Evolutionary conservation across 2,329 filamentous ascomycete genomes (phyloP).

Genomic region (Cordyceps tenuipes): DNA sequence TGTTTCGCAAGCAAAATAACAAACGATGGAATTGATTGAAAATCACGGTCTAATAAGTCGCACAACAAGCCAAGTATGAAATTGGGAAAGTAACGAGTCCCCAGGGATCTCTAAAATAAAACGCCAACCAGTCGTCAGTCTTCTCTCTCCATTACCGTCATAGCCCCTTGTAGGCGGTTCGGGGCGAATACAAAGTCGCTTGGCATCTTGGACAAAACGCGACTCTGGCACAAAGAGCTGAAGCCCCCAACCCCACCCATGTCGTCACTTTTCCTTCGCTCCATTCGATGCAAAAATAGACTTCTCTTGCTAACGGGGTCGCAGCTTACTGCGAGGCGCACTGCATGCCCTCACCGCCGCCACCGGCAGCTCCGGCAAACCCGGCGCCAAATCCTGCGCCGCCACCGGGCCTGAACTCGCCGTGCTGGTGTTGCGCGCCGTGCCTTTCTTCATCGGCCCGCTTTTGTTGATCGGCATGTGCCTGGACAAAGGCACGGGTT

Average conservation of each 20-base stretch:
- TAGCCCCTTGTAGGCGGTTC: not conserved
- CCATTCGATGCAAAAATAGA: not conserved
- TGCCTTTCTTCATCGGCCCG: not conserved
- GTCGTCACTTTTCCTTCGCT: not conserved
- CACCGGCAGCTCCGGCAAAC: slow-evolving; percentile 35
- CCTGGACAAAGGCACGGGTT: slow-evolving; percentile 34
- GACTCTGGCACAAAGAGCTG: not conserved
- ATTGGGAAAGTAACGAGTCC: not conserved
- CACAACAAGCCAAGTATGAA: not conserved
- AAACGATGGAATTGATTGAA: not conserved
- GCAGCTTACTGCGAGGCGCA: slow-evolving; percentile 72
- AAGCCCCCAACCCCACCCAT: not conserved
- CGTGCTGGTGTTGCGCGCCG: not conserved
- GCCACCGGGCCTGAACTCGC: slow-evolving; percentile 44
- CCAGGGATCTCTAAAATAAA: slow-evolving; percentile 10
- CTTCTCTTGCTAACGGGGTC: not conserved
- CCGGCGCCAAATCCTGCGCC: slow-evolving; percentile 46
- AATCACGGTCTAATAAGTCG: slow-evolving; percentile 1
- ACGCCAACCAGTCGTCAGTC: slow-evolving; percentile 8
- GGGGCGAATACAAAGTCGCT: not conserved
- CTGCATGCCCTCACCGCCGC: slow-evolving; percentile 70
- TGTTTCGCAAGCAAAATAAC: not conserved
- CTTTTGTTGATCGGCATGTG: slow-evolving; percentile 63
- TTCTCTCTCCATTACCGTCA: not conserved
- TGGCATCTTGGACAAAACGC: not conserved